phyloP scores from a whole-genome alignment of 805 yeast genomes.

The Torulaspora franciscae region DNA sequence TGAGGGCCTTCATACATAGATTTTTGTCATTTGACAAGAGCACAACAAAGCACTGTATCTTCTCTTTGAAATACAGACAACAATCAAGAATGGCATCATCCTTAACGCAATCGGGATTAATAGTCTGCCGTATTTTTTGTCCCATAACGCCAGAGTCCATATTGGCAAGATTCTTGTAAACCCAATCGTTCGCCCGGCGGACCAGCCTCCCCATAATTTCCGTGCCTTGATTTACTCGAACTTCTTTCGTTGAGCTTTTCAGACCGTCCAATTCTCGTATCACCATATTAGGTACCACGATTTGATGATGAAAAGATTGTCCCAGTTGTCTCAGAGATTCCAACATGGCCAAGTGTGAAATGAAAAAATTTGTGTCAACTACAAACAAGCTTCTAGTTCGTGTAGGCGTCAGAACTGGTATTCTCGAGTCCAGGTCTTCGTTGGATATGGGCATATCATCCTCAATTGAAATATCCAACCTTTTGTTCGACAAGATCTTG shows the following conservation, averaged over 20 bases:
- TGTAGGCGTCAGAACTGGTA: conserved; percentile 12
- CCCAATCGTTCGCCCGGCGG: conserved; percentile 74
- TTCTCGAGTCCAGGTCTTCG: conserved; percentile 12
- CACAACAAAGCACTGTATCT: conserved; percentile 45
- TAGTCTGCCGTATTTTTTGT: conserved; percentile 53
- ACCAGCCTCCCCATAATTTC: conserved; percentile 50
- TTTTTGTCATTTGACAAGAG: conserved; percentile 79
- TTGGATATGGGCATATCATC: neutral
- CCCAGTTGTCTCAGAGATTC: conserved; percentile 46
- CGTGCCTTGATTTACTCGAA: conserved; percentile 6
- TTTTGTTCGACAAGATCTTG: conserved; percentile 36
- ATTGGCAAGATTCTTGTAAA: conserved; percentile 54
- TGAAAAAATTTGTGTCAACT: conserved; percentile 77
- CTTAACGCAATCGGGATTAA: conserved; percentile 44
- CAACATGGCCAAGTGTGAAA: conserved; percentile 60
- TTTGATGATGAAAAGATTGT: conserved; percentile 40
- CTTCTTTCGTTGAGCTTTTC: conserved; percentile 42
- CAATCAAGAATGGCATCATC: conserved; percentile 89
- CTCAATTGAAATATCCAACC: conserved; percentile 9
- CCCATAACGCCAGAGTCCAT: conserved; percentile 51
- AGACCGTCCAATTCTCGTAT: conserved; percentile 79
- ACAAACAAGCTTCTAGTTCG: conserved; percentile 43
- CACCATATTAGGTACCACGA: conserved; percentile 68
- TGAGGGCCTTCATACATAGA: conserved; percentile 69
- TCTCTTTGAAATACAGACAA: conserved; percentile 55